Percentiles rank a stretch among this genome's conserved stretches.
Evolutionary conservation across 306 rosid genomes (phyloP).

Genomic region (Acacia acuminata): DNA sequence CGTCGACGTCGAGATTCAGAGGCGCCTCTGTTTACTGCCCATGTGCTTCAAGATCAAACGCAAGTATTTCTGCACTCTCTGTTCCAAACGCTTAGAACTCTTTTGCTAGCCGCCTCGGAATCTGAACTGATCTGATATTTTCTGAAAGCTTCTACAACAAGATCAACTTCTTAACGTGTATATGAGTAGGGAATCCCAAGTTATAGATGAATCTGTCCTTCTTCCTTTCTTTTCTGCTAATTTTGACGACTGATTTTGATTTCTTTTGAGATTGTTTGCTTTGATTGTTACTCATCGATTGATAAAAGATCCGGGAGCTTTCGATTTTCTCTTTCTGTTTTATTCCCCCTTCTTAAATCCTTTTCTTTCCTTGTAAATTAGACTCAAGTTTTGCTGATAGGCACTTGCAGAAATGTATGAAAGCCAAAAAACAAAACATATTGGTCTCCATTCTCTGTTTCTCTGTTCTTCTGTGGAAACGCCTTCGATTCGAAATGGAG

Average conservation of each 20-base stretch:
- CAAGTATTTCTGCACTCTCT: constrained; percentile 65
- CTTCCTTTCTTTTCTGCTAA: background rate
- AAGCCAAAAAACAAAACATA: background rate
- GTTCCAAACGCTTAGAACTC: constrained; percentile 63
- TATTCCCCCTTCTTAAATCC: background rate
- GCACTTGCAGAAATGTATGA: background rate
- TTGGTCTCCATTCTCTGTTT: background rate
- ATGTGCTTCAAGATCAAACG: constrained; percentile 79
- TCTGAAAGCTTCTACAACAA: background rate
- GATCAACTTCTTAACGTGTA: background rate
- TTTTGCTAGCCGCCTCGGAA: background rate
- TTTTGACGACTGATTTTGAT: background rate
- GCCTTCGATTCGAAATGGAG: background rate
- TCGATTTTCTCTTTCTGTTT: background rate
- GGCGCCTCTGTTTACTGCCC: constrained; percentile 72
- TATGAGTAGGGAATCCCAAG: background rate
- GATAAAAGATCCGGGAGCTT: background rate
- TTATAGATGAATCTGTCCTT: background rate
- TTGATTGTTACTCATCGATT: background rate
- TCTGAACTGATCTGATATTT: background rate
- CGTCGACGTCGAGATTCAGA: constrained; percentile 65
- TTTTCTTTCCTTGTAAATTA: background rate
- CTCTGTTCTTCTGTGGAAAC: background rate
- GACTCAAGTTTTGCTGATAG: background rate
- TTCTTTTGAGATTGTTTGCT: background rate